phyloP scores from a whole-genome alignment of 352 stramenopile genomes.

The Phytophthora cryptogea region DNA sequence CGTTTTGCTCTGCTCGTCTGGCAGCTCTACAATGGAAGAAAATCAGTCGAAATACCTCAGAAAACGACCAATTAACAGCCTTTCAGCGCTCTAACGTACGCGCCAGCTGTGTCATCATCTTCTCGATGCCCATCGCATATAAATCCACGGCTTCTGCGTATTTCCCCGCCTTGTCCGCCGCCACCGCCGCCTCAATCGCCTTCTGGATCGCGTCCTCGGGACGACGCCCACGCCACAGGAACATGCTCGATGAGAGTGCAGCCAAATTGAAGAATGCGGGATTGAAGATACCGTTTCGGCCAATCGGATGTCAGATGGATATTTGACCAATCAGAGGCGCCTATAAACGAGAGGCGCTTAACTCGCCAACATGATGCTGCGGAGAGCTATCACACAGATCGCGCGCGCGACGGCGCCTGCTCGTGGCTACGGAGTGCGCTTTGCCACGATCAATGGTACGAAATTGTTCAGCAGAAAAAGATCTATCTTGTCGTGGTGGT shows the following conservation, averaged over 20 bases:
- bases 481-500: background rate
- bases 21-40: conserved; percentile 35
- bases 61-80: background rate
- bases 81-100: conserved; percentile 38
- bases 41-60: conserved; percentile 2
- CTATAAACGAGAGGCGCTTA: conserved; percentile 15
- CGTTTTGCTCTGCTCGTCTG: conserved; percentile 38
- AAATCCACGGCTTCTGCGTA: conserved; percentile 65
- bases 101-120: conserved; percentile 65
- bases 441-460: conserved; percentile 72
- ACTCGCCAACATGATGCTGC: conserved; percentile 35
- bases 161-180: conserved; percentile 50
- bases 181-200: conserved; percentile 56
- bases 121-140: conserved; percentile 77
- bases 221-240: conserved; percentile 41
- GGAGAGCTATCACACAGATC: conserved; percentile 44
- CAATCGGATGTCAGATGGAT: conserved; percentile 11
- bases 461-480: background rate
- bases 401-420: conserved; percentile 21
- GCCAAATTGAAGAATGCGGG: conserved; percentile 18
- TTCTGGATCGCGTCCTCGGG: conserved; percentile 52
- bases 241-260: conserved; percentile 34
- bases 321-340: conserved; percentile 10
- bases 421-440: conserved; percentile 48
- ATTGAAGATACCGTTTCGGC: background rate